Evolutionary conservation across 805 yeast species (phyloP).

Genomic region (Wickerhamomyces kurtzmanii): DNA sequence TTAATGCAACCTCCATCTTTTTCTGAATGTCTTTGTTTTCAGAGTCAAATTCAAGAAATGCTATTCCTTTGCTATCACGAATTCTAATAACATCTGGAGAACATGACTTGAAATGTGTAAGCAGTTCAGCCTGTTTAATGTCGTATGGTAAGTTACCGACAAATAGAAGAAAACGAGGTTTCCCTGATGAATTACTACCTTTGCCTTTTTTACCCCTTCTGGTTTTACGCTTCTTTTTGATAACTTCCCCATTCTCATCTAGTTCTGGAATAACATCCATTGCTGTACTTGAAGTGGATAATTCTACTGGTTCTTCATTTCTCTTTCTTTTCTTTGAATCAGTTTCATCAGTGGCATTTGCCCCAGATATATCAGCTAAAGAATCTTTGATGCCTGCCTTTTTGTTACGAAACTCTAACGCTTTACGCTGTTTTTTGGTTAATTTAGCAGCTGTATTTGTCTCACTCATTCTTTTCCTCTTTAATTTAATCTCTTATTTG

Average conservation of each 20-base stretch:
- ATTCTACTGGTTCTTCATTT: constrained; percentile 15
- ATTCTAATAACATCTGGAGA: constrained; percentile 71
- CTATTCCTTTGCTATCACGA: constrained; percentile 82
- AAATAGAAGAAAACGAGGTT: constrained; percentile 71
- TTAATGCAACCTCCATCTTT: constrained; percentile 75
- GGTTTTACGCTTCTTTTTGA: constrained; percentile 60
- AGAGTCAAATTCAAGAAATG: constrained; percentile 75
- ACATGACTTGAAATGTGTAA: constrained; percentile 62
- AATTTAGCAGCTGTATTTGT: constrained; percentile 31
- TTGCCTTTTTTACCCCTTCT: constrained; percentile 71
- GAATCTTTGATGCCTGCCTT: constrained; percentile 6
- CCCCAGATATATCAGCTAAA: constrained; percentile 2
- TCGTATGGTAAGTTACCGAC: constrained; percentile 86
- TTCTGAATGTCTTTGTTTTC: constrained; percentile 50
- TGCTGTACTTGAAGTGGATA: too few species aligned
- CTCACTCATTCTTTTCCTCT: constrained; percentile 7
- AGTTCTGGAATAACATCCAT: constrained; percentile 16
- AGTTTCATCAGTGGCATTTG: constrained; percentile 14
- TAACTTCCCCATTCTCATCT: constrained; percentile 20
- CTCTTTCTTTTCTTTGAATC: constrained; percentile 9
- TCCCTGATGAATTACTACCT: constrained; percentile 32
- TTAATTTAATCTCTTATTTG: constrained; percentile 2
- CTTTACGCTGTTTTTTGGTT: constrained; percentile 59
- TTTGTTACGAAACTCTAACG: constrained; percentile 42
- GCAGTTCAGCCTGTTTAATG: constrained; percentile 49